phyloP scores from a whole-genome alignment of 345 rosid species.

The Camelina sativa region DNA sequence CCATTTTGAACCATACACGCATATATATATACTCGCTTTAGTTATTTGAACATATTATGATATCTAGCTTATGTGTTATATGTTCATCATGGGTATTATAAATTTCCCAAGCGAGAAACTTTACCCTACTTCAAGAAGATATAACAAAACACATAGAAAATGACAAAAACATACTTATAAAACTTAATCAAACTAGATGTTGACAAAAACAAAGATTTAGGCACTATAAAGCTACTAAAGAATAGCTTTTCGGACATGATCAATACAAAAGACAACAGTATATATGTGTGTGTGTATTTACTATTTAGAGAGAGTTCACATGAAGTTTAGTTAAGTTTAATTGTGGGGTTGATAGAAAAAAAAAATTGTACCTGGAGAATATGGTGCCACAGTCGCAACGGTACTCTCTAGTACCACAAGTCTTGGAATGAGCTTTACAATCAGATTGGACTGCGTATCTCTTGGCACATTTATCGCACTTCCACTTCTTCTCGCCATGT shows the following conservation, averaged over 20 bases:
- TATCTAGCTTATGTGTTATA: not conserved
- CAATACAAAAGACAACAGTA: not conserved
- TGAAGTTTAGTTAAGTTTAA: not conserved
- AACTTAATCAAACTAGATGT: conserved; percentile 7
- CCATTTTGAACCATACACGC: not conserved
- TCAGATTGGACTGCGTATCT: conserved; percentile 94
- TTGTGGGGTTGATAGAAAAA: not conserved
- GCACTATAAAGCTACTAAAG: not conserved
- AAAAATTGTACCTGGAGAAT: conserved; percentile 71
- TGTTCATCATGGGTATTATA: not conserved
- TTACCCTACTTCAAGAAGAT: conserved; percentile 38
- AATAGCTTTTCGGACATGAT: conserved; percentile 25
- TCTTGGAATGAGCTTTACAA: conserved; percentile 97
- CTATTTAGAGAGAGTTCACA: not conserved
- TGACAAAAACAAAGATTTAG: conserved; percentile 26
- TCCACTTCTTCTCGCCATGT: conserved; percentile 99
- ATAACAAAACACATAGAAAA: conserved; percentile 26
- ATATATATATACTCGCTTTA: not conserved
- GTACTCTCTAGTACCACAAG: conserved; percentile 97
- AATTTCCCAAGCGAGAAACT: conserved; percentile 26
- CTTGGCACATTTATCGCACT: conserved; percentile 94
- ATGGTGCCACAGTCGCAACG: conserved; percentile 94
- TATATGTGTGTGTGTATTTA: not conserved
- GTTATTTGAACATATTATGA: not conserved
- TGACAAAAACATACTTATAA: conserved; percentile 19